These are phyloP conservation scores for Hemileccinum rubropunctum DNA, from an alignment of 768 basidiomycete genomes.

Conservation along the genomic window DNA sequence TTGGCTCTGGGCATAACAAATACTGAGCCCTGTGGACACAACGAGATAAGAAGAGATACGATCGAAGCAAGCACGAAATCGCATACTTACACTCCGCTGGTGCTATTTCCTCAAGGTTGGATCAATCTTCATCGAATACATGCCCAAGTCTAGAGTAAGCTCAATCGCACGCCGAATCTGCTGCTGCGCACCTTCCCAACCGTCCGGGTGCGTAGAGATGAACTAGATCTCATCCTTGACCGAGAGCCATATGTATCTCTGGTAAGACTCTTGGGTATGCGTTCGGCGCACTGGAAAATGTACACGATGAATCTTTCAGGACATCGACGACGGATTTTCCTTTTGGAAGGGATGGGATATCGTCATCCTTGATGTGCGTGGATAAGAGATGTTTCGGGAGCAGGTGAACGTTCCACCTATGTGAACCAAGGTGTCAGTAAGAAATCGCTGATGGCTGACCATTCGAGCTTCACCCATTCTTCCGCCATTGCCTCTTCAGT, in stretches of 20 bases:
- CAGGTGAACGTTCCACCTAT: slow-evolving; percentile 38
- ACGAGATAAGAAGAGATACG: slow-evolving; percentile 6
- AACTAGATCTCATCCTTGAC: slow-evolving; percentile 43
- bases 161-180: slow-evolving; percentile 44
- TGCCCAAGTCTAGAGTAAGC: slow-evolving; percentile 40
- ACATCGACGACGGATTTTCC: slow-evolving; percentile 37
- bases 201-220: slow-evolving; percentile 58
- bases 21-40: slow-evolving; percentile 38
- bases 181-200: slow-evolving; percentile 60
- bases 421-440: background rate
- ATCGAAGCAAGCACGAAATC: background rate
- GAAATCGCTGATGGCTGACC: slow-evolving; percentile 23
- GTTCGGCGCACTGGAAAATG: slow-evolving; percentile 39
- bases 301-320: slow-evolving; percentile 46
- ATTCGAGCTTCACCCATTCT: slow-evolving; percentile 43
- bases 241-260: slow-evolving; percentile 42
- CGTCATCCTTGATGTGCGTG: slow-evolving; percentile 23
- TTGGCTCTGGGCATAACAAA: slow-evolving; percentile 33
- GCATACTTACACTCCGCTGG: slow-evolving; percentile 27
- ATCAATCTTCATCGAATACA: slow-evolving; percentile 33
- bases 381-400: slow-evolving; percentile 29
- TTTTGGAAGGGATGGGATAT: slow-evolving; percentile 38
- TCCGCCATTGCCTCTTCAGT: slow-evolving; percentile 35
- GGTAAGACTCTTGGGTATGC: slow-evolving; percentile 46
- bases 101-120: slow-evolving; percentile 37